These are phyloP conservation scores for Sarocladiaceae sp. DNA, from an alignment of 2,329 filamentous ascomycete species.

Conservation along the genomic window DNA sequence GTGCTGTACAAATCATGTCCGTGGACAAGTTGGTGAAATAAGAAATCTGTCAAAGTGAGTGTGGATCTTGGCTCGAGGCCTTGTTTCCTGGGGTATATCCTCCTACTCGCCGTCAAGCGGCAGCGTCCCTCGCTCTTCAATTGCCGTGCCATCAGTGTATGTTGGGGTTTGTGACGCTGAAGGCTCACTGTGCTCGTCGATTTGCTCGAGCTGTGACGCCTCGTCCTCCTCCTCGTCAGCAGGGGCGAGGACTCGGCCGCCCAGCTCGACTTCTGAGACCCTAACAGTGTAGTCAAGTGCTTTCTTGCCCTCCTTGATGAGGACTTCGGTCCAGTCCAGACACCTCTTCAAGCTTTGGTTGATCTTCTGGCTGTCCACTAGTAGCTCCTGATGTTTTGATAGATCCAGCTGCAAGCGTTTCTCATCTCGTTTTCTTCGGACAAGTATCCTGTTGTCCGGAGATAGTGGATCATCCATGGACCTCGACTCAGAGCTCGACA, in stretches of 20 bases:
- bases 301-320: conserved; percentile 85
- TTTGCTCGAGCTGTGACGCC: not conserved
- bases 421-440: conserved; percentile 69
- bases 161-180: not conserved
- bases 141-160: not conserved
- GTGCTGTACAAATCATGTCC: not conserved
- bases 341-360: conserved; percentile 92
- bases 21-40: not conserved
- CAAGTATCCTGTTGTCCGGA: conserved; percentile 25
- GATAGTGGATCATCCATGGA: conserved; percentile 31
- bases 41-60: not conserved
- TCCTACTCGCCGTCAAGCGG: not conserved
- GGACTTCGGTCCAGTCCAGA: conserved; percentile 80
- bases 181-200: not conserved
- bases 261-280: conserved; percentile 74
- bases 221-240: conserved; percentile 55
- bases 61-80: not conserved
- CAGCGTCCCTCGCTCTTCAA: not conserved
- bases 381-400: conserved; percentile 79
- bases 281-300: conserved; percentile 80
- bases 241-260: conserved; percentile 69
- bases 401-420: conserved; percentile 80
- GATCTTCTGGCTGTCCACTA: conserved; percentile 89
- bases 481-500: conserved; percentile 36
- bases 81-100: conserved; percentile 1